Base-by-base conservation (phyloP, 768 basidiomycete genomes). In the Coprinellus aureogranulatus region DNA sequence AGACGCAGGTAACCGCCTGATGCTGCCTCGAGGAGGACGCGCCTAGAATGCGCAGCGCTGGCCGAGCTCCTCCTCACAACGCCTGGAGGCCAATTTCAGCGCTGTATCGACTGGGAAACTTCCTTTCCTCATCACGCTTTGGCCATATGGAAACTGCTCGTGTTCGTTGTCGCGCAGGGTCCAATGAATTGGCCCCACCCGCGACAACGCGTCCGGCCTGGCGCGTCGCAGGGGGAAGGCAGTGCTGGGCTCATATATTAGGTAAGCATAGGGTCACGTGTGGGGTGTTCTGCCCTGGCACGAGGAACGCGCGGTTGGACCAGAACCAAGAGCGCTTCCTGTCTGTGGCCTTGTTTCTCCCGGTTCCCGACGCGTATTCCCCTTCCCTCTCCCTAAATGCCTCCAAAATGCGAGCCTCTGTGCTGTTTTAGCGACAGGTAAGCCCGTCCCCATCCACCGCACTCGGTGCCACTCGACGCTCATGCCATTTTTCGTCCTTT, bases 401-500 rank as follows among this genome's bases (percentile, higher is more conserved):
- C 76, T 50, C 73, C 75, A 44, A 77, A 78, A 61, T 91, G 89
- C 71, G 90, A 90, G 75, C 89, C 90, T 6, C 74, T 92, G 53
- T 88, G 88, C 73, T 82, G 84, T 59, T 92, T 92, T 68, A 81
- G 81, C 65, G 89, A 91, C 65, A 88, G 90, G 90, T 86, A 64
- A 54, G 75, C 39, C 61, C 63, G 50, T 61, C 49, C 54, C 54
- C 53, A 57, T 55, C 57, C 59, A 51, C 49, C 37, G 53, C 52
- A 58, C 28, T 39, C 46, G 14, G 49, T 51, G 52, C 58, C 34
- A 54, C 46, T 51, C 46, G 49, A 22, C 27, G 9, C 11, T 20
- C 49, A 49, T 28, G n/a, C 50, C n/a, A 20, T 25, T 16, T 20
- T 61, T 62, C 49, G 54, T 59, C 54, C 50, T 64, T 60, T 61